phyloP scores from a whole-genome alignment of 805 yeast genomes.

The Nakazawaea wyomingensis region DNA sequence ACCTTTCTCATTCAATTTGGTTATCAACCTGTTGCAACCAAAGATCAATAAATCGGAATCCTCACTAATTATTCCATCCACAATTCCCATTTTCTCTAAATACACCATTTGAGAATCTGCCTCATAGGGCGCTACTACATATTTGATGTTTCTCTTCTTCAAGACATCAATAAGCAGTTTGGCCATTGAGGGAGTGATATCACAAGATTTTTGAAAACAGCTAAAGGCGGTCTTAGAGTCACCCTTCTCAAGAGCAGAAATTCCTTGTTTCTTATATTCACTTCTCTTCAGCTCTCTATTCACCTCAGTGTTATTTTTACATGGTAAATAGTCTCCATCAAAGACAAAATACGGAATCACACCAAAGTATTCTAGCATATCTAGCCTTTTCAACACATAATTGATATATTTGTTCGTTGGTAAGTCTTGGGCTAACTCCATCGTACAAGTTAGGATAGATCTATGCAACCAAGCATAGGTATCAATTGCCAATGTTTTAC shows the following conservation, averaged over 20 bases:
- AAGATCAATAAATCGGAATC: constrained; percentile 90
- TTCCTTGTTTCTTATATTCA: constrained; percentile 54
- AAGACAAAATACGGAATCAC: constrained; percentile 85
- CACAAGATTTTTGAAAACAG: constrained; percentile 72
- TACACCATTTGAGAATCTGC: constrained; percentile 97
- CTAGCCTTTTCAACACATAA: constrained; percentile 61
- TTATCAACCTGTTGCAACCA: constrained; percentile 72
- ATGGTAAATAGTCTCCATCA: constrained; percentile 85
- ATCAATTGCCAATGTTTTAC: constrained; percentile 84
- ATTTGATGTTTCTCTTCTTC: constrained; percentile 50
- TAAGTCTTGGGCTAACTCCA: constrained; percentile 64
- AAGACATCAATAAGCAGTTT: constrained; percentile 74
- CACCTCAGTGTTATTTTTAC: constrained; percentile 67
- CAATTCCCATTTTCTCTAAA: constrained; percentile 66
- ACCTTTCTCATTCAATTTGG: constrained; percentile 72
- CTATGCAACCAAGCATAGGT: constrained; percentile 96
- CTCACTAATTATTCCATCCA: constrained; percentile 85
- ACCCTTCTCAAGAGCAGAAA: constrained; percentile 45
- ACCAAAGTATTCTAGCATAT: constrained; percentile 60
- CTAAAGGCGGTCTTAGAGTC: constrained; percentile 58
- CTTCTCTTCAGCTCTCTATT: constrained; percentile 56
- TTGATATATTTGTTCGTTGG: constrained; percentile 72
- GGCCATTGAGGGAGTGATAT: constrained; percentile 89
- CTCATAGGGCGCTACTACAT: constrained; percentile 94
- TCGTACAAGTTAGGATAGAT: constrained; percentile 77